Base-by-base conservation (phyloP, 1,284 basidiomycete genomes). In the Neonothopanus nambi region DNA sequence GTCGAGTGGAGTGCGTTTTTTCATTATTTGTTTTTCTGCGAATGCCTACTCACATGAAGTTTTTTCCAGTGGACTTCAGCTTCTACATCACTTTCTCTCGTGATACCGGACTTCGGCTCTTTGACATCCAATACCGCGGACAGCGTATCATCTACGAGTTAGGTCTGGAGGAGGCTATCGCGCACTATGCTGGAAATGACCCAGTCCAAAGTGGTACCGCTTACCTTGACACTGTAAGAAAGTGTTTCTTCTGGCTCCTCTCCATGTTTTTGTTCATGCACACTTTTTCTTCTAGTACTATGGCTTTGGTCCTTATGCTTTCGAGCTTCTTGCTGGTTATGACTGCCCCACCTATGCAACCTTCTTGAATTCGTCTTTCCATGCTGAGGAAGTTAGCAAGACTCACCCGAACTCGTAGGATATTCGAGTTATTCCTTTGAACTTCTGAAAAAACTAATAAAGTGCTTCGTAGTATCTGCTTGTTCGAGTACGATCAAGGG, bases 181-280 rank as follows among this genome's bases (percentile, higher is more conserved):
- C 84, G 8, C 83, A 85, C 51, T 87, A 86, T 52, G 81, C 79
- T 30, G 85, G 86, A 0, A 79, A 78, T 56, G 85, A 89, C 61
- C 85, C 86, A 3, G 73, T 81, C 61, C 84, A 87, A 66, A 68
- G 76, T 0, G 75, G 78, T 1, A 84, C 84, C 2, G 82, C 82
- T 4, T 89, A 81, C 76, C 76, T 87, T 6, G 86, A 87, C 59
- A 54, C 49, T 21, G 49, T 51, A 9, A 33, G 13, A 26, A 20
- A 7, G 15, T 7, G 23, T 17, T 11, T 57, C 54, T 38, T 57
- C 51, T 13, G 55, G 54, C 13, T 52, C 57, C 4, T 54, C 56
- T 41, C 35, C n/a, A 49, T 7, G 18, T 8, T 15, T 33, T n/a
- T 33, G 20, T 21, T n/a, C n/a, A n/a, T n/a, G n/a, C n/a, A n/a